Percentiles rank a stretch among this genome's conserved stretches.
Evolutionary conservation across 2,329 filamentous ascomycete species (phyloP).

Genomic region (Apiospora hydei): DNA sequence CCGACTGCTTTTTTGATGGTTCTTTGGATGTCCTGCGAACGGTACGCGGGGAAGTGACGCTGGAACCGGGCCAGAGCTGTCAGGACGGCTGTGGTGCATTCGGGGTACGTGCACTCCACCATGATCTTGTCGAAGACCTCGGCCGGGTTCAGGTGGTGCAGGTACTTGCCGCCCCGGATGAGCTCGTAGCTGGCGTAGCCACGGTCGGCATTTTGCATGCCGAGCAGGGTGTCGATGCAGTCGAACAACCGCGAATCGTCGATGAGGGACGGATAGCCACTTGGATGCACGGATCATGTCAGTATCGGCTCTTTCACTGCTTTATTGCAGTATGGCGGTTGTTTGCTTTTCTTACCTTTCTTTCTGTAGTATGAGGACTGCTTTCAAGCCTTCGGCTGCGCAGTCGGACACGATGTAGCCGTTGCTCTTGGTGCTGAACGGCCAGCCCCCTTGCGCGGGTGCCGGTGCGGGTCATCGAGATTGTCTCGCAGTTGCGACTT

Average conservation of each 20-base stretch:
- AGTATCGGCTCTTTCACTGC: neutral
- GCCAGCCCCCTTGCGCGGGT: slow-evolving; percentile 12
- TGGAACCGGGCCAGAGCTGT: neutral
- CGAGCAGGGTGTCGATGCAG: neutral
- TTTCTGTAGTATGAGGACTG: neutral
- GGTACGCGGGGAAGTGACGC: neutral
- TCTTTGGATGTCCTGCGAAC: neutral
- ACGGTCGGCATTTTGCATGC: neutral
- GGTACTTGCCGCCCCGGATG: neutral
- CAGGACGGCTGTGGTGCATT: neutral
- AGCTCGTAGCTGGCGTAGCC: slow-evolving; percentile 7
- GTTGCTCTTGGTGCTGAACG: neutral
- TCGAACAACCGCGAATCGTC: neutral
- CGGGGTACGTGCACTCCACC: neutral
- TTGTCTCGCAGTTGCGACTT: neutral
- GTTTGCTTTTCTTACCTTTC: neutral
- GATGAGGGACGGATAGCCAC: neutral
- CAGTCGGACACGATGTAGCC: slow-evolving; percentile 1
- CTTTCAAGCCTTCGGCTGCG: neutral
- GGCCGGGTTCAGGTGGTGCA: neutral
- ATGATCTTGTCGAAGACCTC: slow-evolving; percentile 8
- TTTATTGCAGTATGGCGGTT: no score
- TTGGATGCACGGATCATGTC: no score
- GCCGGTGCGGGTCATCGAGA: neutral
- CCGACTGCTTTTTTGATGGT: neutral